Evolutionary conservation across 2,329 filamentous ascomycete genomes (phyloP).

Genomic region (Apiospora malaysiana): DNA sequence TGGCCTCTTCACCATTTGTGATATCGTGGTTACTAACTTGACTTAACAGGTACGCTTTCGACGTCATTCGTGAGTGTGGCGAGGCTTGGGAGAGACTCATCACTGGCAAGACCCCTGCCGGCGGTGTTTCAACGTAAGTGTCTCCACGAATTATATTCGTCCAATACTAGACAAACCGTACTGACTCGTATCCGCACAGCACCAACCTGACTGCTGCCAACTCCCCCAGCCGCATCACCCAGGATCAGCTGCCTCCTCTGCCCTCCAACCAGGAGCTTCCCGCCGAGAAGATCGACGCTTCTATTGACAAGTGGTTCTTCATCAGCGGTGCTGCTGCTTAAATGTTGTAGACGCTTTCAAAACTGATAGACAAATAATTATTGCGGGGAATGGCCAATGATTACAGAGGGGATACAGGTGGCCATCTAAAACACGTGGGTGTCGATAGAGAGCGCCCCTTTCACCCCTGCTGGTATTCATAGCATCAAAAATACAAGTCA

Average conservation of each 20-base stretch:
- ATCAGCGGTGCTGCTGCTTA: constrained; percentile 94
- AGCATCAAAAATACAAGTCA: not conserved
- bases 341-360: constrained; percentile 32
- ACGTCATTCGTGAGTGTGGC: constrained; percentile 92
- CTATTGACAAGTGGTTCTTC: constrained; percentile 99
- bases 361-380: constrained; percentile 18
- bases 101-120: constrained; percentile 82
- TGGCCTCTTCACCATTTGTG: constrained; percentile 22
- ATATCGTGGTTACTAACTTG: constrained; percentile 31
- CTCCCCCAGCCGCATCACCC: constrained; percentile 74
- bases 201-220: constrained; percentile 79
- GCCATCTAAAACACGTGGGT: constrained; percentile 32
- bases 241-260: constrained; percentile 75
- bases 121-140: constrained; percentile 82
- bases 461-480: not conserved
- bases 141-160: not conserved
- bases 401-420: not conserved
- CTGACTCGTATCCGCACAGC: constrained; percentile 53
- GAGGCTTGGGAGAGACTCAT: constrained; percentile 98
- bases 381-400: not conserved
- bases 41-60: constrained; percentile 77
- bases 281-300: constrained; percentile 89
- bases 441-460: not conserved
- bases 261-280: constrained; percentile 79
- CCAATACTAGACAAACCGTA: constrained; percentile 24